Evolutionary conservation across 345 rosid genomes (phyloP), one percentile per base, ranked within the genome.

Genomic region (Eutrema japonicum): DNA sequence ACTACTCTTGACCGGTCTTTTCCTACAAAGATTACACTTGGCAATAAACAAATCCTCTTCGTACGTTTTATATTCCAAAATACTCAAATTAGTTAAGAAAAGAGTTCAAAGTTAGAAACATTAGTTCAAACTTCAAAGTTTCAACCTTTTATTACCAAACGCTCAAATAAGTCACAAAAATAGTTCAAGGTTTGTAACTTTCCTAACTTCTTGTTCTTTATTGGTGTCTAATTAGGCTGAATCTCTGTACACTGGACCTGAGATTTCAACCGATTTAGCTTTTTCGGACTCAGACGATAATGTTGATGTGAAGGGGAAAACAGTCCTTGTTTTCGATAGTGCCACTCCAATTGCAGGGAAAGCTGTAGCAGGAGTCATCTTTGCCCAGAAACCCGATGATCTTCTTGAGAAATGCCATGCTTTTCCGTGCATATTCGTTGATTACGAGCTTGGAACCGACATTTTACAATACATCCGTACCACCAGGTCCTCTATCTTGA

Each of bases 1-100:
- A 82, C 78, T 12, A 86, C 81, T 33, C 58, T 82, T 43, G 90
- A 84, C 42, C 83, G 86, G 60, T 79, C 83, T 8, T 83, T 83
- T 66, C 80, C 81, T 2, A 79, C 85, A 30, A 53, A 70, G 10
- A 73, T 82, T 29, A 59, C 71, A 14, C 77, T 79, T 41, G 81
- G 79, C 4, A 82, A 82, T 54, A 79, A 76, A 0, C 41, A 64
- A 46, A 72, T 78, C 3, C 4, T 75, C 10, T 36, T 63, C 8
- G 82, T 81, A 71, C 0, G 73, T 52, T 35, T 38, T 10, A 8
- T 11, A 1, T 40, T 18, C 57, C 2, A 10, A 8, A 29, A 4
- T 8, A 8, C 13, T 14, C 32, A 40, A 38, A 9, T 47, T 5
- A 26, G 6, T 22, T 41, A 2, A 3, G 22, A 46, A 45, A 11